Percentiles rank a stretch among this genome's conserved stretches.
Evolutionary conservation across 192 early-diverging fungal genomes (phyloP).

Genomic region (Neocallimastix lanati): DNA sequence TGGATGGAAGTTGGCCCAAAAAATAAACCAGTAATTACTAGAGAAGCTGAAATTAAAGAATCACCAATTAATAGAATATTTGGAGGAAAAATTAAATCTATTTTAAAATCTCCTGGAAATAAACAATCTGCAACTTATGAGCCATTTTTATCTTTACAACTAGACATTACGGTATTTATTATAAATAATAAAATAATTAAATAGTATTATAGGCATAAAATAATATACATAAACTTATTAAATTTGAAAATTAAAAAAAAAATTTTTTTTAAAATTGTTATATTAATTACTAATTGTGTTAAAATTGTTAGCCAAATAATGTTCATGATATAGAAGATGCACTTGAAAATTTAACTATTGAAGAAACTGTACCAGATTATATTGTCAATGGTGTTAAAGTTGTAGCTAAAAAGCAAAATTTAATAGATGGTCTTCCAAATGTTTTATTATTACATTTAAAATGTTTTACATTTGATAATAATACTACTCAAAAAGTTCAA

Average conservation of each 20-base stretch:
- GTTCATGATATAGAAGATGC: slow-evolving; percentile 74
- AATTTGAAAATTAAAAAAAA: no score
- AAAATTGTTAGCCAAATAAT: slow-evolving; percentile 31
- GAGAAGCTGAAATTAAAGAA: slow-evolving; percentile 31
- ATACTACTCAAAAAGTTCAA: slow-evolving; percentile 58
- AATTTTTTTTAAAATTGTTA: no score
- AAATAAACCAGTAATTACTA: slow-evolving; percentile 50
- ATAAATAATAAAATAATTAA: no score
- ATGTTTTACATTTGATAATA: slow-evolving; percentile 66
- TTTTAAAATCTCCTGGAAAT: slow-evolving; percentile 44
- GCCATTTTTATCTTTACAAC: slow-evolving; percentile 68
- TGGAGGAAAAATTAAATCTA: slow-evolving; percentile 60
- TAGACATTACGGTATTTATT: slow-evolving; percentile 58
- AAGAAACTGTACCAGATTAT: slow-evolving; percentile 42
- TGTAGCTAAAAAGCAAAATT: slow-evolving; percentile 63
- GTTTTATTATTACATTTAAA: slow-evolving; percentile 88
- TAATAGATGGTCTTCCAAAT: slow-evolving; percentile 66
- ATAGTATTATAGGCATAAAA: no score
- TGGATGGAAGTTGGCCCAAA: slow-evolving; percentile 88
- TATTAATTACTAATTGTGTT: no score
- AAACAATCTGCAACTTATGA: slow-evolving; percentile 71
- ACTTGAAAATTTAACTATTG: slow-evolving; percentile 50
- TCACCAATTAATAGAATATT: slow-evolving; percentile 79
- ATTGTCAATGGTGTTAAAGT: slow-evolving; percentile 9
- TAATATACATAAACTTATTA: no score